phyloP scores from a whole-genome alignment of 768 basidiomycete genomes.

The Pulveroboletus sp. region DNA sequence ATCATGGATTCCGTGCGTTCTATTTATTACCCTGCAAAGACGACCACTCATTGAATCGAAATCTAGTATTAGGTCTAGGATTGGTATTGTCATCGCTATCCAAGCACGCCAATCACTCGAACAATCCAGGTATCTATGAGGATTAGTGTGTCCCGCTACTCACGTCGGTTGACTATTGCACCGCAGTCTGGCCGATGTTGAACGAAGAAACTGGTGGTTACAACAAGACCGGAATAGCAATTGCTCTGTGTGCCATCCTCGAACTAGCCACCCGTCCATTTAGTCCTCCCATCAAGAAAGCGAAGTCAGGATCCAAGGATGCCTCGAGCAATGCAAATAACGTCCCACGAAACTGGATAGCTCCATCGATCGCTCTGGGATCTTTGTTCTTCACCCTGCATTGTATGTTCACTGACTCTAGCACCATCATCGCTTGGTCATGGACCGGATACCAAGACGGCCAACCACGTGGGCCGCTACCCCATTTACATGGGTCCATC shows the following conservation, averaged over 20 bases:
- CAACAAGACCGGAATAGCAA: constrained; percentile 59
- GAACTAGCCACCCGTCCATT: constrained; percentile 50
- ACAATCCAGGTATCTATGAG: constrained; percentile 68
- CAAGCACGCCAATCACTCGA: constrained; percentile 76
- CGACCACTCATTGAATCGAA: neutral
- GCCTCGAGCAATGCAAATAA: constrained; percentile 2
- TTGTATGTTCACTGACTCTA: constrained; percentile 67
- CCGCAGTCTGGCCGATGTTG: constrained; percentile 73
- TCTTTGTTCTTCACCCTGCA: constrained; percentile 69
- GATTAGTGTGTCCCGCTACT: neutral
- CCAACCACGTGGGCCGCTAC: constrained; percentile 61
- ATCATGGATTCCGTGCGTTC: constrained; percentile 49
- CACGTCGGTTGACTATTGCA: constrained; percentile 2
- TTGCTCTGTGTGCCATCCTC: constrained; percentile 55
- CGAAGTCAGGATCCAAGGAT: neutral
- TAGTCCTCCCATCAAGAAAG: constrained; percentile 1
- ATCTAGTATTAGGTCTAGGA: constrained; percentile 62
- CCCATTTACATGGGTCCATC: constrained; percentile 64
- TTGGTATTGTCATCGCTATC: constrained; percentile 61
- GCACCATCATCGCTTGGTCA: constrained; percentile 79
- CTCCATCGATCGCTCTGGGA: constrained; percentile 55
- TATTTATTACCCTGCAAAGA: neutral
- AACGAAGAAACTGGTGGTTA: constrained; percentile 61
- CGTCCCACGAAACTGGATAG: constrained; percentile 32
- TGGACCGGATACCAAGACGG: constrained; percentile 82